Base-by-base conservation (phyloP, 78 protist species). In the Dictyostelium firmibasis region DNA sequence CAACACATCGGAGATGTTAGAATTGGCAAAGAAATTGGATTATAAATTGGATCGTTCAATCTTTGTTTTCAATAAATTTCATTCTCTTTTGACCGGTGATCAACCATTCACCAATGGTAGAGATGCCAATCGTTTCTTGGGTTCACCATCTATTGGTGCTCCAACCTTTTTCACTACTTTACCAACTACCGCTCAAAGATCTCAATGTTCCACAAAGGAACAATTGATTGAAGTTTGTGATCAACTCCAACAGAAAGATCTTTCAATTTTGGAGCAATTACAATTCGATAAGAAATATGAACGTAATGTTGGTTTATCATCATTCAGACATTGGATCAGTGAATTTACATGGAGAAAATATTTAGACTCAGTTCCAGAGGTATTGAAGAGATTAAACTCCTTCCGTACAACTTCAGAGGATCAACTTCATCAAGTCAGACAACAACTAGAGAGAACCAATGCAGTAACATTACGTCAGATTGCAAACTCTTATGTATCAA, bases 241-340 rank as follows among this genome's bases (percentile, higher is more conserved):
- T 16, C 23, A 27, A 44, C 92, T 86, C 6, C 82, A 85, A 31
- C 64, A 84, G 9, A 69, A 41, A 6, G 97, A 96, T 38, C 35
- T 74, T 5, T 70, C 47, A 4, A 43, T 57, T 33, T 53, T 96
- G 25, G 97, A 96, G 60, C 96, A 96, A 38, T 47, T 92, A 2
- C 93, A 86, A 81, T 96, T 75, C 57, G 97, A 96, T 75, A 93
- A 69, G 16, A 89, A 86, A 9, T 96, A 27, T 18, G 95, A 82
- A 29, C 60, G 94, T 18, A 23, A 33, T 81, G 86, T 96, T 14
- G 97, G 97, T 41, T 14, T 81, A 2, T 8, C 84, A 1, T 64
- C 95, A 2, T 91, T 96, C 35, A 81, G 76, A 50, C 92, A 92
- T 36, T 85, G 36, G 25, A 20, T 92, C 57, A 29, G 36, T n/a